A percentile compares a stretch with the other conserved stretches of the same genome.
Conservation (phyloP, 176 grass and related monocot genomes). For the Bothriochloa decipiens region DNA sequence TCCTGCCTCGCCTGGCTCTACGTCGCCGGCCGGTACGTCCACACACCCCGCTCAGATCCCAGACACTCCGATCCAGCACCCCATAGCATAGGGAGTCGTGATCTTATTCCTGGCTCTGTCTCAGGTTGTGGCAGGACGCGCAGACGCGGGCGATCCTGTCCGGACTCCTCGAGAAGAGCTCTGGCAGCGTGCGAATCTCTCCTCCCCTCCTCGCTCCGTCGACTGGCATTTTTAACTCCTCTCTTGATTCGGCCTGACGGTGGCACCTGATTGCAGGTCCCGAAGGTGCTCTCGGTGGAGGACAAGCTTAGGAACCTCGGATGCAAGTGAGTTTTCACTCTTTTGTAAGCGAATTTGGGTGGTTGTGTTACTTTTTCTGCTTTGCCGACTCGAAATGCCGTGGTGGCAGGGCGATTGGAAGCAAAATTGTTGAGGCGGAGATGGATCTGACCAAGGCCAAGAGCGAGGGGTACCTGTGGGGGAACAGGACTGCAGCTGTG, state of each 20-base stretch:
- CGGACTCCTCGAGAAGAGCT: conserved; percentile 79
- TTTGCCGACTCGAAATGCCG: conserved; percentile 25
- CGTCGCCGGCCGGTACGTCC: conserved; percentile 72
- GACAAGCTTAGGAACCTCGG: conserved; percentile 93
- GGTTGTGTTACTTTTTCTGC: neutral
- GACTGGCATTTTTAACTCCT: neutral
- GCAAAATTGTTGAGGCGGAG: conserved; percentile 87
- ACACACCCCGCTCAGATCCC: conserved; percentile 22
- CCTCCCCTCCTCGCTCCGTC: neutral
- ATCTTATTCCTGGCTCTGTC: neutral
- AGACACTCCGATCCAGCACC: neutral
- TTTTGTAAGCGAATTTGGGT: neutral
- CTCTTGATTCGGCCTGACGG: neutral
- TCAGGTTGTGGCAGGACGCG: conserved; percentile 95
- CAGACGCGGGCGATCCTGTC: conserved; percentile 81
- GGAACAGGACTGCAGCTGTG: conserved; percentile 53
- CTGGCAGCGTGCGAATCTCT: conserved; percentile 70
- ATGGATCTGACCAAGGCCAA: conserved; percentile 90
- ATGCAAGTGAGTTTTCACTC: conserved; percentile 68
- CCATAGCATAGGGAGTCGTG: neutral
- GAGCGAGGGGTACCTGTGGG: conserved; percentile 82
- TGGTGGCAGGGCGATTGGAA: conserved; percentile 65
- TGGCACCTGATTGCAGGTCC: conserved; percentile 51
- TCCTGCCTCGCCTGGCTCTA: conserved; percentile 99
- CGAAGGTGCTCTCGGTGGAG: conserved; percentile 79